Percentiles rank a stretch among this genome's conserved stretches.
These are phyloP conservation scores for Trichosanthes truncata DNA, from an alignment of 306 rosid species.

Conservation along the genomic window DNA sequence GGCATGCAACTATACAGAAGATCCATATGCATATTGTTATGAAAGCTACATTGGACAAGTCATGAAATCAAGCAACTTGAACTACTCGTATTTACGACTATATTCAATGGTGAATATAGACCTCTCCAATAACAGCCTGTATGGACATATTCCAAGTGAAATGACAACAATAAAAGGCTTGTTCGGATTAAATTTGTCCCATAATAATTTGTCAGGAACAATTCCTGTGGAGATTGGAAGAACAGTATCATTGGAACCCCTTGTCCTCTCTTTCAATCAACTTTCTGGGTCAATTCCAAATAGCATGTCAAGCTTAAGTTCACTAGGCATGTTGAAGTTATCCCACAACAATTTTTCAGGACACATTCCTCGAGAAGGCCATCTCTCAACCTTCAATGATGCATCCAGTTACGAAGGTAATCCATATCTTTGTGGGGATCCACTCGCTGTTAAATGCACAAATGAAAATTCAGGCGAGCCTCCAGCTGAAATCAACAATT, in stretches of 20 bases:
- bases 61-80: not conserved
- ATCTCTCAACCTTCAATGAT: slow-evolving; percentile 8
- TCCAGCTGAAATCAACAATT: not conserved
- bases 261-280: not conserved
- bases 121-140: slow-evolving; percentile 10
- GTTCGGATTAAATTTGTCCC: slow-evolving; percentile 4
- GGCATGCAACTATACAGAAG: not conserved
- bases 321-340: not conserved
- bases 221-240: not conserved
- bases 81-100: not conserved
- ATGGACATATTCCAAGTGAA: slow-evolving; percentile 2
- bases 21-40: not conserved
- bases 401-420: slow-evolving; percentile 4
- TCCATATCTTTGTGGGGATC: no score
- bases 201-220: not conserved
- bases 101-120: slow-evolving; percentile 1
- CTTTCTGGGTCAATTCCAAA: not conserved
- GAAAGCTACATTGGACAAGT: not conserved
- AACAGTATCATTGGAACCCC: not conserved
- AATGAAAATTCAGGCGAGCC: not conserved
- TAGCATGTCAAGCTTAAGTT: not conserved
- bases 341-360: slow-evolving; percentile 14
- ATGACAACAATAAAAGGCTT: not conserved
- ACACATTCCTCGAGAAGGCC: slow-evolving; percentile 1
- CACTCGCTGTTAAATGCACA: slow-evolving; percentile 4